These are phyloP conservation scores for Circinella umbellata DNA, from an alignment of 371 early-diverging fungal species.

Conservation along the genomic window DNA sequence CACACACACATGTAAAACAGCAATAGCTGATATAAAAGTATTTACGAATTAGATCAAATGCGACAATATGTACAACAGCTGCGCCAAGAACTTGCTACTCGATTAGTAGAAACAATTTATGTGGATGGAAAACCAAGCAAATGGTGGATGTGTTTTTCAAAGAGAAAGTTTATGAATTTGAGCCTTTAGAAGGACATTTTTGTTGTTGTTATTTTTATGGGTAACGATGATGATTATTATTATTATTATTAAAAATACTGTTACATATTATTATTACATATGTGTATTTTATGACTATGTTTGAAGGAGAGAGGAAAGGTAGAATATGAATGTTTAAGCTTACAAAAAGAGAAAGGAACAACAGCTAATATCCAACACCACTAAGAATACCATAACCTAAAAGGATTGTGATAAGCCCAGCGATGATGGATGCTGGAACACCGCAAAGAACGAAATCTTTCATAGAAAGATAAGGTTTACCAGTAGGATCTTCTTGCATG, in stretches of 20 bases:
- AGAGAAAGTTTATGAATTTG: constrained; percentile 97
- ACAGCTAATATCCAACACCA: constrained; percentile 17
- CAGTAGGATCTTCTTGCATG: constrained; percentile 90
- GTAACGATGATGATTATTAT: background rate
- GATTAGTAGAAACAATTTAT: constrained; percentile 83
- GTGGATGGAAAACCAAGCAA: constrained; percentile 86
- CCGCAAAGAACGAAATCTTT: constrained; percentile 87
- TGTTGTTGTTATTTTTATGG: background rate
- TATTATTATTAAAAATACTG: background rate
- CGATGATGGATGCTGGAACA: constrained; percentile 73
- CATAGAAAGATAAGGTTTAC: constrained; percentile 81
- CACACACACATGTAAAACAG: background rate
- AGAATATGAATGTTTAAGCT: no score
- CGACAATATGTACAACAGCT: constrained; percentile 88
- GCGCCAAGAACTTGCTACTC: constrained; percentile 84
- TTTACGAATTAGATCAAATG: constrained; percentile 67
- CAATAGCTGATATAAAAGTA: background rate
- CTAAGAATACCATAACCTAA: constrained; percentile 26
- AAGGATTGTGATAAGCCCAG: constrained; percentile 33
- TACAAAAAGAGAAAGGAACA: background rate
- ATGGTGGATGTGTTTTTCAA: constrained; percentile 98
- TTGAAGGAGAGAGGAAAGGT: background rate
- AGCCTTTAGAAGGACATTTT: constrained; percentile 20
- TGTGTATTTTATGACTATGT: no score
- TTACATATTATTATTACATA: no score